A percentile compares a stretch with the other conserved stretches of the same genome.
Evolutionary conservation across 352 stramenopile genomes (phyloP).

Genomic region (Phytopythium cucurbitacearum): DNA sequence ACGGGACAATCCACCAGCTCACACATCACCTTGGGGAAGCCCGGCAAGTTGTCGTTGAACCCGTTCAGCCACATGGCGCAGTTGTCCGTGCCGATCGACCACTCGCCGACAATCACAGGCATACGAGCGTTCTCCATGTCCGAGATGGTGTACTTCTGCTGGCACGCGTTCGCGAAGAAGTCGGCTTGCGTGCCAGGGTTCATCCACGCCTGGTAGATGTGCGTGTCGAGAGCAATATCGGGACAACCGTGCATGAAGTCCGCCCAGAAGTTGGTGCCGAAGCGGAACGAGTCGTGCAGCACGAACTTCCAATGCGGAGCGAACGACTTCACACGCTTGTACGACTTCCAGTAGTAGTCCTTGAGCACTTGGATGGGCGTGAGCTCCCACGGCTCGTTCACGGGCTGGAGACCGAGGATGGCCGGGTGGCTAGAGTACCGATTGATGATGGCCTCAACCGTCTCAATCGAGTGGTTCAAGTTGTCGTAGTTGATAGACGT

Average conservation of each 20-base stretch:
- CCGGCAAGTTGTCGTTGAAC: slow-evolving; percentile 89
- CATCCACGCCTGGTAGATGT: slow-evolving; percentile 94
- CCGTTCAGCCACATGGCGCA: slow-evolving; percentile 84
- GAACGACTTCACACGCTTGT: slow-evolving; percentile 90
- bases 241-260: slow-evolving; percentile 83
- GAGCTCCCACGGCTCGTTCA: slow-evolving; percentile 96
- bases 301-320: slow-evolving; percentile 95
- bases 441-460: slow-evolving; percentile 89
- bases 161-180: slow-evolving; percentile 90
- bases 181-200: slow-evolving; percentile 53
- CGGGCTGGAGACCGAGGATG: slow-evolving; percentile 90
- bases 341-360: slow-evolving; percentile 96
- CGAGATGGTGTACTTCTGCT: slow-evolving; percentile 84
- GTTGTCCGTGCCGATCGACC: slow-evolving; percentile 86
- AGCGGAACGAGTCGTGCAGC: slow-evolving; percentile 95
- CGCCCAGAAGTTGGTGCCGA: slow-evolving; percentile 67
- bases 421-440: slow-evolving; percentile 84
- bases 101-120: slow-evolving; percentile 94
- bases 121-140: slow-evolving; percentile 91
- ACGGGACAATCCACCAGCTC: slow-evolving; percentile 82
- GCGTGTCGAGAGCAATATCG: slow-evolving; percentile 93
- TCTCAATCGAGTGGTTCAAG: slow-evolving; percentile 88
- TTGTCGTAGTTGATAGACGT: slow-evolving; percentile 90
- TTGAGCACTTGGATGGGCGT: slow-evolving; percentile 91
- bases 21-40: slow-evolving; percentile 90